A percentile compares a stretch with the other conserved stretches of the same genome.
phyloP scores from a whole-genome alignment of 345 rosid species.

The Rhodamnia rubescens region DNA sequence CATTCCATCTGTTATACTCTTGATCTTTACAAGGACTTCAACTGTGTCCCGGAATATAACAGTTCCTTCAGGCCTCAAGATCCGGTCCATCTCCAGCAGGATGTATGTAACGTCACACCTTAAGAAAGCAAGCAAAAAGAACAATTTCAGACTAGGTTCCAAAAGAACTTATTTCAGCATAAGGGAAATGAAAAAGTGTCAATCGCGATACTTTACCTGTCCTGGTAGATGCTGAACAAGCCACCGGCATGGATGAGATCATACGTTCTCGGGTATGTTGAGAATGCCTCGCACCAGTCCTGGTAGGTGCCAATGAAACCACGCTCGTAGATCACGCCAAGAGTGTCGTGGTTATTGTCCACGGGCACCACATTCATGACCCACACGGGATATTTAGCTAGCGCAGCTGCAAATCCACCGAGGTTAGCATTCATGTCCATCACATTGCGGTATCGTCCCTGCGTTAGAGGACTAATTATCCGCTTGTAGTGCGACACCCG shows the following conservation, averaged over 20 bases:
- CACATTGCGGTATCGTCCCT: constrained; percentile 74
- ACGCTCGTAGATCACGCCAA: constrained; percentile 73
- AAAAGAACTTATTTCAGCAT: neutral
- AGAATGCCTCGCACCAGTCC: constrained; percentile 97
- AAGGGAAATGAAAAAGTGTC: neutral
- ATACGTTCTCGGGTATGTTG: constrained; percentile 94
- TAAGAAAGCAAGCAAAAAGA: constrained; percentile 3
- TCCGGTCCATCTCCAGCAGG: constrained; percentile 93
- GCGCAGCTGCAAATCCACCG: constrained; percentile 81
- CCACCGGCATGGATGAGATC: constrained; percentile 87
- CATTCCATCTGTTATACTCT: constrained; percentile 69
- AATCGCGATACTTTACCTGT: constrained; percentile 34
- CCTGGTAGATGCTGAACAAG: constrained; percentile 68
- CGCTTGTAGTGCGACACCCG: constrained; percentile 57
- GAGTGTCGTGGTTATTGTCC: constrained; percentile 57
- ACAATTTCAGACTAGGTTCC: neutral
- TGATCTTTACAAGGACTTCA: constrained; percentile 63
- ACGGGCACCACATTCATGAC: constrained; percentile 88
- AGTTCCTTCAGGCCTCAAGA: constrained; percentile 92
- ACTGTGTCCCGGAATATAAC: constrained; percentile 88
- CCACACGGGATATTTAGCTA: constrained; percentile 72
- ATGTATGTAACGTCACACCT: constrained; percentile 80
- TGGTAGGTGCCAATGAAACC: constrained; percentile 85
- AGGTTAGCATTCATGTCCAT: constrained; percentile 95
- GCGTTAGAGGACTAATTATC: constrained; percentile 34